phyloP scores from a whole-genome alignment of 2,329 filamentous ascomycete species.

The Colletotrichum nymphaeae region DNA sequence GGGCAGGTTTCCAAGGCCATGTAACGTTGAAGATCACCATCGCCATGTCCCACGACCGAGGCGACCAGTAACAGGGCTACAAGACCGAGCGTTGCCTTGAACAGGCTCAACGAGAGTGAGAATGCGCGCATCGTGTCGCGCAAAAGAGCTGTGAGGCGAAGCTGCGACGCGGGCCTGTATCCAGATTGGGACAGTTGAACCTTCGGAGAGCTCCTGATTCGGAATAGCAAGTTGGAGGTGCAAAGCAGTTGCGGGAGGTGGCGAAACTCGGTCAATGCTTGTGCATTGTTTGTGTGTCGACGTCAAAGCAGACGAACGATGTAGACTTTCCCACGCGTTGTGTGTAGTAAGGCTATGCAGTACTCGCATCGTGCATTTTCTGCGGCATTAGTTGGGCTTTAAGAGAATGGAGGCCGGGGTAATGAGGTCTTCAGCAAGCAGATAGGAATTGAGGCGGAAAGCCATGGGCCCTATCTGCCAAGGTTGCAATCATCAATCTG shows the following conservation, averaged over 20 bases:
- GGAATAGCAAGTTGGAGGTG: background rate
- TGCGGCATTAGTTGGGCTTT: background rate
- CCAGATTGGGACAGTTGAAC: background rate
- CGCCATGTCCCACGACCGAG: background rate
- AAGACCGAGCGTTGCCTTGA: constrained; percentile 10
- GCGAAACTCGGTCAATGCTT: constrained; percentile 21
- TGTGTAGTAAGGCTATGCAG: background rate
- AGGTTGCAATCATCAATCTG: background rate
- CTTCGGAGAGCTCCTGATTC: constrained; percentile 18
- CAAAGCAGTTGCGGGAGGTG: background rate
- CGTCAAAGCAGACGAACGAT: constrained; percentile 1
- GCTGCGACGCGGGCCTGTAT: constrained; percentile 1
- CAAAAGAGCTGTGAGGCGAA: background rate
- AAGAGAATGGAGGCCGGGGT: background rate
- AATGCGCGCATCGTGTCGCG: constrained; percentile 23
- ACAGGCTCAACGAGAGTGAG: background rate
- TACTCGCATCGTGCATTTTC: background rate
- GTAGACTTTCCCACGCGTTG: background rate
- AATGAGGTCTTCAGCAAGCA: background rate
- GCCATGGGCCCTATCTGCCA: too few species aligned
- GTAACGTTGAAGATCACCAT: background rate
- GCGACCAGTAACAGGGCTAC: constrained; percentile 4
- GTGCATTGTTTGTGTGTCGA: background rate
- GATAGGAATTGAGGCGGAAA: background rate
- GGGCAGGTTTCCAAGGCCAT: background rate